Evolutionary conservation across 2,329 filamentous ascomycete species (phyloP).

Genomic region (Alternaria tenuissima): DNA sequence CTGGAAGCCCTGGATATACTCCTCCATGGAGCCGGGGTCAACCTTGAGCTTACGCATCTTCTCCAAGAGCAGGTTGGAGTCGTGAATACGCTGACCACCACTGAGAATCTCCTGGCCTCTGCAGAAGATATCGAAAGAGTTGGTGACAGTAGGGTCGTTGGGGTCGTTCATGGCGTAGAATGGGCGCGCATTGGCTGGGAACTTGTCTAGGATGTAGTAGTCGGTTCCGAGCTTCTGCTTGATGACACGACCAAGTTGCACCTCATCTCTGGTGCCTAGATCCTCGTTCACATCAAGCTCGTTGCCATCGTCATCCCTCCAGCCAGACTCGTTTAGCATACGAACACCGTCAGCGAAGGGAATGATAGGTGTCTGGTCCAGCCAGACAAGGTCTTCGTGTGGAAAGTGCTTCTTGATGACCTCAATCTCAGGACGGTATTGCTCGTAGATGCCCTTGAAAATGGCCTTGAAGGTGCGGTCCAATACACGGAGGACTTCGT

Average conservation of each 20-base stretch:
- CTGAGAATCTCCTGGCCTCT: conserved; percentile 92
- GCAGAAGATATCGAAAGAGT: conserved; percentile 95
- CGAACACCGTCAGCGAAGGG: conserved; percentile 80
- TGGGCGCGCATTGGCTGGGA: conserved; percentile 81
- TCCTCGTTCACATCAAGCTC: conserved; percentile 77
- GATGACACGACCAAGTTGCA: conserved; percentile 82
- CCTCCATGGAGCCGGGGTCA: conserved; percentile 82
- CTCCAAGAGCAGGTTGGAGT: conserved; percentile 74
- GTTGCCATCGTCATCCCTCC: conserved; percentile 79
- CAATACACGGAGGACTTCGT: conserved; percentile 81
- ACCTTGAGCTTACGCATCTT: conserved; percentile 81
- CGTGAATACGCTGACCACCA: conserved; percentile 91
- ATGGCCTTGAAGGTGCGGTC: conserved; percentile 84
- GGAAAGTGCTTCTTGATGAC: conserved; percentile 84
- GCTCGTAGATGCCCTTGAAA: conserved; percentile 74
- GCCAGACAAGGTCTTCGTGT: conserved; percentile 84
- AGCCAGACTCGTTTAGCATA: conserved; percentile 80
- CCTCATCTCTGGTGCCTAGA: conserved; percentile 84
- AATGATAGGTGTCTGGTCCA: conserved; percentile 84
- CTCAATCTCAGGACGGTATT: conserved; percentile 76
- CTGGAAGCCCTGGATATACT: conserved; percentile 88
- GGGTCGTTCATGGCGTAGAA: conserved; percentile 92
- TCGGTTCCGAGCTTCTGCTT: conserved; percentile 88
- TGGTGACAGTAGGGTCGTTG: conserved; percentile 75
- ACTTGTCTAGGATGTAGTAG: conserved; percentile 95